phyloP scores from a whole-genome alignment of 257 asterid genomes.

The Eustoma russellianum region DNA sequence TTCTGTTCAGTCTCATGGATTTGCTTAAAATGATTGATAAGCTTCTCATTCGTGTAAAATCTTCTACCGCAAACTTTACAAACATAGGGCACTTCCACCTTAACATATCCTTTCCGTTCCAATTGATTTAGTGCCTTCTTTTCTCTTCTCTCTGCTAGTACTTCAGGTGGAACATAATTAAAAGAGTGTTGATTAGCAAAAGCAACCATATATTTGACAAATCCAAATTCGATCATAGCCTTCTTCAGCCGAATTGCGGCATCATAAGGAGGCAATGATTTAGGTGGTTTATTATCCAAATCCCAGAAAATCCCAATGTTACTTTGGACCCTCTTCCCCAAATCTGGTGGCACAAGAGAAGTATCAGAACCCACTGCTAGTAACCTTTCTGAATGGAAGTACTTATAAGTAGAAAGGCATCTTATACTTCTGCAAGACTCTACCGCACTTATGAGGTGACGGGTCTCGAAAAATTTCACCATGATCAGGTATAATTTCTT shows the following conservation, averaged over 20 bases:
- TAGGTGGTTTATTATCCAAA: conserved; percentile 88
- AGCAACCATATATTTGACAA: conserved; percentile 59
- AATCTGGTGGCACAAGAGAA: conserved; percentile 15
- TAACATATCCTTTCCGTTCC: conserved; percentile 45
- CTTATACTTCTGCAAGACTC: conserved; percentile 8
- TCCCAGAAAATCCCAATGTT: conserved; percentile 87
- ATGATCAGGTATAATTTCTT: conserved; percentile 1
- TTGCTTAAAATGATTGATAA: conserved; percentile 67
- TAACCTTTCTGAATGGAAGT: conserved; percentile 22
- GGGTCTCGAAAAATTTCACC: conserved; percentile 23
- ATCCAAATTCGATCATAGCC: conserved; percentile 63
- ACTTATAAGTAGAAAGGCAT: conserved; percentile 12
- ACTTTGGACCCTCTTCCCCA: conserved; percentile 21
- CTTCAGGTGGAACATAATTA: conserved; percentile 63
- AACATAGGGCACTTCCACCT: conserved; percentile 43
- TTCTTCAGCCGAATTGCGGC: conserved; percentile 61
- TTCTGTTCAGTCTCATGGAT: conserved; percentile 75
- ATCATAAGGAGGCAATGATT: conserved; percentile 61
- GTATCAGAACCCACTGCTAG: conserved; percentile 16
- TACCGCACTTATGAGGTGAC: conserved; percentile 7
- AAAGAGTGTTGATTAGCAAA: conserved; percentile 71
- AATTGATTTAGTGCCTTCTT: conserved; percentile 39
- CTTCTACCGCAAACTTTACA: conserved; percentile 92
- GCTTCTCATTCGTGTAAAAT: conserved; percentile 53
- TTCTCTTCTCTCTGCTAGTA: conserved; percentile 43